Conservation (phyloP, 2,329 filamentous ascomycete genomes). For the Coccinonectria pachysandricola region DNA sequence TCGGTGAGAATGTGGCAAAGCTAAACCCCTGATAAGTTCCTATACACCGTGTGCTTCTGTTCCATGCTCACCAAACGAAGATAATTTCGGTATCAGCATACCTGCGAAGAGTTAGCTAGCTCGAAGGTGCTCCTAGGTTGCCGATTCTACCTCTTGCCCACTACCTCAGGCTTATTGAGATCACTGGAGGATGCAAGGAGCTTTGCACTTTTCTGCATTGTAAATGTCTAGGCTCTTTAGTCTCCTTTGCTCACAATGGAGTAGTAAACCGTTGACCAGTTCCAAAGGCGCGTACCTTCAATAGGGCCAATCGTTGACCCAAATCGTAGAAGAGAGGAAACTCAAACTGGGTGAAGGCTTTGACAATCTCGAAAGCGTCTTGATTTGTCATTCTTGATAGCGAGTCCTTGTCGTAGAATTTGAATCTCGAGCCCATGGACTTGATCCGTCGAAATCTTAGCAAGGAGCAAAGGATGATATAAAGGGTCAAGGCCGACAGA, state of each 20-base stretch:
- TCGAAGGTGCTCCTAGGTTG: background rate
- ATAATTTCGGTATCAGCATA: constrained; percentile 32
- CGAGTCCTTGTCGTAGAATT: constrained; percentile 25
- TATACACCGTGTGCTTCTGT: too few relatives aligned
- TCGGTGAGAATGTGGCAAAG: constrained; percentile 21
- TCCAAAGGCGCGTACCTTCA: too few relatives aligned
- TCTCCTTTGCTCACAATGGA: too few relatives aligned
- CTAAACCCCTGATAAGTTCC: too few relatives aligned
- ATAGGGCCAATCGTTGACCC: constrained; percentile 28
- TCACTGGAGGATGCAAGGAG: constrained; percentile 27
- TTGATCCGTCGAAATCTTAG: constrained; percentile 27
- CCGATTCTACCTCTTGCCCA: constrained; percentile 25
- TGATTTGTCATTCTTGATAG: constrained; percentile 30
- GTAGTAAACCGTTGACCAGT: too few relatives aligned
- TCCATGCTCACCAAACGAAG: constrained; percentile 25
- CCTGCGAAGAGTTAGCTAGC: constrained; percentile 12
- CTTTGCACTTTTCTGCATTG: constrained; percentile 26
- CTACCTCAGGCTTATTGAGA: constrained; percentile 20
- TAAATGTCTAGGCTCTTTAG: constrained; percentile 34
- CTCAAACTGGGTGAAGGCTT: constrained; percentile 22
- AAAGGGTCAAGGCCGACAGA: too few relatives aligned
- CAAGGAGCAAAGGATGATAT: constrained; percentile 23
- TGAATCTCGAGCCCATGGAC: constrained; percentile 18
- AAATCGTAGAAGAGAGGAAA: constrained; percentile 29
- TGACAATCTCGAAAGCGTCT: constrained; percentile 35